Evolutionary conservation across 441 rosid genomes (phyloP).

Genomic region (Viola pubescens): DNA sequence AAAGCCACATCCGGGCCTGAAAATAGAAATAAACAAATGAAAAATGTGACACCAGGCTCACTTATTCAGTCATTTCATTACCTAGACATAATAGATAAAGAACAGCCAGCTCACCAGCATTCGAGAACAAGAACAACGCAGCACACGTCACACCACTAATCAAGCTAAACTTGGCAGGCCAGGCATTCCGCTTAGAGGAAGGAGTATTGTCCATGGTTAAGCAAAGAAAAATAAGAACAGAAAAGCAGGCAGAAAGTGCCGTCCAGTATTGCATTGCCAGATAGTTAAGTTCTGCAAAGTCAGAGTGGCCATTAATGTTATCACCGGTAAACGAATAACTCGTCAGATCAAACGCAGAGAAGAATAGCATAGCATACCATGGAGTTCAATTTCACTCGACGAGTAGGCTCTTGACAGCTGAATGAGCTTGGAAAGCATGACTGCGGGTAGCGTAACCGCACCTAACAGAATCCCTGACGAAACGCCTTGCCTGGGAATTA

Average conservation of each 20-base stretch:
- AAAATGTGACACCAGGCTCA: neutral
- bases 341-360: neutral
- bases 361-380: slow-evolving; percentile 33
- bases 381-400: slow-evolving; percentile 36
- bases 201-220: slow-evolving; percentile 18
- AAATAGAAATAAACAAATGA: slow-evolving; percentile 7
- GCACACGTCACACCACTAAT: slow-evolving; percentile 39
- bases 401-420: slow-evolving; percentile 65
- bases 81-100: neutral
- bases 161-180: slow-evolving; percentile 40
- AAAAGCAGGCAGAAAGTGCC: slow-evolving; percentile 50
- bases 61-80: neutral
- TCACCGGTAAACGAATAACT: neutral
- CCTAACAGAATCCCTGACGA: slow-evolving; percentile 87
- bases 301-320: neutral
- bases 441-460: slow-evolving; percentile 69
- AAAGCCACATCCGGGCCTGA: slow-evolving; percentile 53
- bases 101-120: slow-evolving; percentile 38
- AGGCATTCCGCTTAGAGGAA: slow-evolving; percentile 20
- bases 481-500: slow-evolving; percentile 55
- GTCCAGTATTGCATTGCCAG: slow-evolving; percentile 80
- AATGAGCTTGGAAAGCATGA: slow-evolving; percentile 66
- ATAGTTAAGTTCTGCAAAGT: slow-evolving; percentile 54
- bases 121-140: slow-evolving; percentile 46
- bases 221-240: slow-evolving; percentile 60